These are phyloP conservation scores for Macrocybe gigantea DNA, from an alignment of 768 basidiomycete genomes.

Conservation along the genomic window DNA sequence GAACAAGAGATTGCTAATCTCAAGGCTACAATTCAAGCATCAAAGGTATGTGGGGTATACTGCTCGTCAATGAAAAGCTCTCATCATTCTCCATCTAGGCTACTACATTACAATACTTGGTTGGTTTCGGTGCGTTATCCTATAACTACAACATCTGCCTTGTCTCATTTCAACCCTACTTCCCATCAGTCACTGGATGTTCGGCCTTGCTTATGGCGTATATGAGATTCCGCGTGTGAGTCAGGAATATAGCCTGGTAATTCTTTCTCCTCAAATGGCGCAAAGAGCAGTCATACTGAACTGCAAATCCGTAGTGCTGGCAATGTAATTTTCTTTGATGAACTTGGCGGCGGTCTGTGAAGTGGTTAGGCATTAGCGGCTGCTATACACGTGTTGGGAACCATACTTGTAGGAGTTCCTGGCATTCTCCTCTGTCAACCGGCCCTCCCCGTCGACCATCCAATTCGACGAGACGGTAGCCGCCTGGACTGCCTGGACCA, in stretches of 20 bases:
- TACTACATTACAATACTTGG: constrained; percentile 81
- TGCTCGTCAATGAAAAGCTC: neutral
- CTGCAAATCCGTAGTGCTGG: constrained; percentile 42
- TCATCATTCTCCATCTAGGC: constrained; percentile 37
- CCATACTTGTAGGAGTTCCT: constrained; percentile 48
- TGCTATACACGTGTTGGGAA: constrained; percentile 35
- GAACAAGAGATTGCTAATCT: constrained; percentile 92
- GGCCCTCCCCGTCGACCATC: constrained; percentile 79
- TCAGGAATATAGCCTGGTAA: neutral
- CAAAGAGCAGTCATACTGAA: constrained; percentile 68
- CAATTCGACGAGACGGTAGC: constrained; percentile 62
- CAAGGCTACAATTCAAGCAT: constrained; percentile 77
- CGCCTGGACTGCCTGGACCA: constrained; percentile 21
- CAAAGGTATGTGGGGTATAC: constrained; percentile 49
- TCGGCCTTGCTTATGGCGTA: constrained; percentile 87
- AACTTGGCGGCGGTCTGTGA: constrained; percentile 39
- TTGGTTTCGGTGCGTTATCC: constrained; percentile 68
- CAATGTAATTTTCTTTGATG: constrained; percentile 56
- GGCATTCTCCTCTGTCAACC: constrained; percentile 68
- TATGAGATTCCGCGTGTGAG: constrained; percentile 58
- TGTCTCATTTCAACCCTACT: constrained; percentile 8
- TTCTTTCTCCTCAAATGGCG: neutral
- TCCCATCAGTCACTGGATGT: constrained; percentile 69
- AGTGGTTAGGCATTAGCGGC: too few species aligned
- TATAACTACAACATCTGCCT: neutral